These are phyloP conservation scores for Xylona heveae DNA, from an alignment of 495 filamentous ascomycete species.

Conservation along the genomic window DNA sequence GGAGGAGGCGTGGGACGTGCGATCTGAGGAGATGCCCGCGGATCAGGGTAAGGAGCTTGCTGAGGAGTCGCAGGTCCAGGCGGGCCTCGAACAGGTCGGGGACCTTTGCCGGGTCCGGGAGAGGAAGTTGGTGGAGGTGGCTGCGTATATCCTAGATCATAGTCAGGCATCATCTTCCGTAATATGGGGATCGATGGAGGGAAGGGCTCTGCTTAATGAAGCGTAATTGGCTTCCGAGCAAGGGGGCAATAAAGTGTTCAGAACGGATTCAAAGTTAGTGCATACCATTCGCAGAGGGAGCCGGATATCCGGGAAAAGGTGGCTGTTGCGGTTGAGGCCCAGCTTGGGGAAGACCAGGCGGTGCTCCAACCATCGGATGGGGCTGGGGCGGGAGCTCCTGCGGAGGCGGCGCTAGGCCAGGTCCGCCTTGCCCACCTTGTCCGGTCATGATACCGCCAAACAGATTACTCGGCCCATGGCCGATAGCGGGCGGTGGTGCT, in stretches of 20 bases:
- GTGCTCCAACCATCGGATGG: constrained; percentile 3
- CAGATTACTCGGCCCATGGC: constrained; percentile 76
- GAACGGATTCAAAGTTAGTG: no score
- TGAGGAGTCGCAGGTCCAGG: constrained; percentile 77
- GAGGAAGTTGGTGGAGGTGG: constrained; percentile 75
- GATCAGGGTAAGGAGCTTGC: constrained; percentile 69
- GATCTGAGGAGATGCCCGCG: constrained; percentile 66
- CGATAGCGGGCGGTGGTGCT: constrained; percentile 56
- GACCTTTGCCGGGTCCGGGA: constrained; percentile 54
- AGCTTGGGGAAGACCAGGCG: constrained; percentile 2
- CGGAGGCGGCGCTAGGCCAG: constrained; percentile 68
- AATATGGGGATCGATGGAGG: no score
- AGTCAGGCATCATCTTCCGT: no score
- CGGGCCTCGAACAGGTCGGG: constrained; percentile 21
- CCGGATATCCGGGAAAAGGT: no score
- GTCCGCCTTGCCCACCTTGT: constrained; percentile 59
- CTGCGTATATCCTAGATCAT: no score
- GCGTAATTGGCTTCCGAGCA: no score
- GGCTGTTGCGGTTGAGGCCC: constrained; percentile 53
- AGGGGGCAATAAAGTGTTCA: no score
- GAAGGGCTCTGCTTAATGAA: no score
- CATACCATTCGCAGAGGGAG: no score
- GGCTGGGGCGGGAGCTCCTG: constrained; percentile 35
- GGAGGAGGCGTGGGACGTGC: constrained; percentile 58
- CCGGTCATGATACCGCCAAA: constrained; percentile 95